Evolutionary conservation across 257 asterid genomes (phyloP), one percentile per base, ranked within the genome.

Genomic region (Dorcoceras hygrometricum): DNA sequence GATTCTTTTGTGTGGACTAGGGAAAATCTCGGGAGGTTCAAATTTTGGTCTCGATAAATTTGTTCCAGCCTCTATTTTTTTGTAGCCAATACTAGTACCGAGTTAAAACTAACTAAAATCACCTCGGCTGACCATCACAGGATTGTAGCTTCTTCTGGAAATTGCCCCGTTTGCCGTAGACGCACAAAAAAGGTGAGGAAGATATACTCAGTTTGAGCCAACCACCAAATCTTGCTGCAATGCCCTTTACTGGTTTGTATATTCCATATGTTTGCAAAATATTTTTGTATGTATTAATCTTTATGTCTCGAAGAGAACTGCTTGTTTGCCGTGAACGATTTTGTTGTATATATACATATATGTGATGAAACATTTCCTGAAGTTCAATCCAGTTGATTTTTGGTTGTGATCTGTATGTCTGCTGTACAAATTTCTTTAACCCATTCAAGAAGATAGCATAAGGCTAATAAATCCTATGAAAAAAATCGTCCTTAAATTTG

Each of bases 121-220:
- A 24, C 67, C 56, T 73, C 72, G 50, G 63, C 65, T 73, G 67
- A 46, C 71, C 27, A 66, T 75, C 78, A 73, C 96, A 91, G 96
- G 86, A 85, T 89, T 34, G 62, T 78, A 23, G 86, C 86, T 74
- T 80, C 86, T 63, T 82, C 85, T 48, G 88, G 83, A 63, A 59
- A 78, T 64, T 91, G 98, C 76, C 96, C 98, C 19, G 78, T 91
- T 62, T 91, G 98, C 75, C 92, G 98, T 28, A 77, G 87, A 39
- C 80, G 28, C 71, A 83, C 79, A 24, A 89, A 80, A 83, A 84
- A 77, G 80, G 98, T 83, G 76, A 85, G 81, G 71, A 89, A 81
- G 83, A 91, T 91, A 69, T 85, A 76, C 79, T 77, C 95, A 20
- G 92, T 84, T 78, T 91, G 85, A 91, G 73, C 75, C 69, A 73